Evolutionary conservation across 805 yeast species (phyloP).

Genomic region (Ogataea methylovora): DNA sequence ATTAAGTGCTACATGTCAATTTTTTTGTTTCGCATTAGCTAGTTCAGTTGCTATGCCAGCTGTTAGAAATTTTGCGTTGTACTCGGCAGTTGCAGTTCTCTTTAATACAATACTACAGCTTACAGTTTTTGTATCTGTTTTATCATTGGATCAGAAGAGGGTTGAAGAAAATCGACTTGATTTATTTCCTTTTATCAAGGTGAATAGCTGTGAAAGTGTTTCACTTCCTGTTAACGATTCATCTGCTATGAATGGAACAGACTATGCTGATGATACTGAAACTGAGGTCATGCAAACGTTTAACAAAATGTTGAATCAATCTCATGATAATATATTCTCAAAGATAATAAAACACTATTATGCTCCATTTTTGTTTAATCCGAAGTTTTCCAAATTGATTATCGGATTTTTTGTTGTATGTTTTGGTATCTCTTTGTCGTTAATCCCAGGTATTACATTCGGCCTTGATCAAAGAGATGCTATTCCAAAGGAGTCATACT

Average conservation of each 20-base stretch:
- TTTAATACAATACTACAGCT: slow-evolving; percentile 72
- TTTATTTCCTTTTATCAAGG: slow-evolving; percentile 47
- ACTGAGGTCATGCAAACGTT: slow-evolving; percentile 11
- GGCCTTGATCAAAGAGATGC: slow-evolving; percentile 92
- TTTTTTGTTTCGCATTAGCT: slow-evolving; percentile 74
- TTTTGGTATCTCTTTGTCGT: slow-evolving; percentile 60
- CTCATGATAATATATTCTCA: slow-evolving; percentile 25
- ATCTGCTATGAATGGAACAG: neutral
- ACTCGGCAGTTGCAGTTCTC: slow-evolving; percentile 80
- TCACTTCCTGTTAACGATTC: slow-evolving; percentile 6
- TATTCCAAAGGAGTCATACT: slow-evolving; percentile 73
- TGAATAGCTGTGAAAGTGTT: slow-evolving; percentile 4
- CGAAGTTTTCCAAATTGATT: slow-evolving; percentile 38
- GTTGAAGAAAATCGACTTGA: slow-evolving; percentile 54
- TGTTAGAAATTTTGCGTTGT: slow-evolving; percentile 85
- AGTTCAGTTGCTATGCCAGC: slow-evolving; percentile 91
- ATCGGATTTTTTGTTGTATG: slow-evolving; percentile 49
- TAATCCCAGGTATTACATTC: slow-evolving; percentile 60
- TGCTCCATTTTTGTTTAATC: slow-evolving; percentile 52
- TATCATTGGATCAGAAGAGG: slow-evolving; percentile 60
- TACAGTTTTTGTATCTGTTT: slow-evolving; percentile 70
- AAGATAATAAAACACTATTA: slow-evolving; percentile 38
- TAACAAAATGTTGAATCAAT: slow-evolving; percentile 14
- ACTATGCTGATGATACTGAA: slow-evolving; percentile 3
- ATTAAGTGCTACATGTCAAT: slow-evolving; percentile 69